Evolutionary conservation across 495 filamentous ascomycete genomes (phyloP), one percentile per base, ranked within the genome.

Genomic region (Pyrenula massariospora): DNA sequence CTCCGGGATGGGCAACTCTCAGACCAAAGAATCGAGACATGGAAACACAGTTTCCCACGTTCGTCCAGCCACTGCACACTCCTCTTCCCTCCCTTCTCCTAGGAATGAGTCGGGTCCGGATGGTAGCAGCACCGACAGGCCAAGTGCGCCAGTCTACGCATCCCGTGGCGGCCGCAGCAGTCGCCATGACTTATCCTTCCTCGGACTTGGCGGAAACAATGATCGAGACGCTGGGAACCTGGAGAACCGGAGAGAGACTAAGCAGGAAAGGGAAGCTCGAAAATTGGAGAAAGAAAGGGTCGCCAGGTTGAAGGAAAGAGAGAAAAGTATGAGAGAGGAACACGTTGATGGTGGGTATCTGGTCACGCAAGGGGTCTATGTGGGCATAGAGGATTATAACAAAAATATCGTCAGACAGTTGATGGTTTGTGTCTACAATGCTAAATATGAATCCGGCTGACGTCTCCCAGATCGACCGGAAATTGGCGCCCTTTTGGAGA

Each of bases 301-400:
- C 2, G 79, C 79, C 19, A 76, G 93, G 47, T 58, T 83, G 50
- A 89, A 86, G 66, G 93, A 98, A 66, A 78, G 91, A 24, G 92
- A 96, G 70, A 78, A 88, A 66, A 98, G 93, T 67, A 87, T 97
- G 74, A 85, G 77, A 60, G 92, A 96, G 61, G 93, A 97, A 62
- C 81, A 89, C 68, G 86, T 96, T 24, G 93, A 97, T 73, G 93
- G 93, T 25, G 93, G 93, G 24, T 97, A 87, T 72, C 71, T 97
- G 24, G 93, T 97, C 47, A 98, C 93, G 0, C 84, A 95, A 68
- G 93, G 93, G 22, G 86, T 90, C 47, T 98, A 98, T 65, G 91
- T 87, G 5, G 88, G 92, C 2, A 74, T 83, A 19, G 93, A 98
- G 68, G 93, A 98, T 68, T 98, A 90, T 65, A 95, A 84, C 71